Evolutionary conservation across 495 filamentous ascomycete species (phyloP), one percentile per base, ranked within the genome.

Genomic region (Cercophora scortea): DNA sequence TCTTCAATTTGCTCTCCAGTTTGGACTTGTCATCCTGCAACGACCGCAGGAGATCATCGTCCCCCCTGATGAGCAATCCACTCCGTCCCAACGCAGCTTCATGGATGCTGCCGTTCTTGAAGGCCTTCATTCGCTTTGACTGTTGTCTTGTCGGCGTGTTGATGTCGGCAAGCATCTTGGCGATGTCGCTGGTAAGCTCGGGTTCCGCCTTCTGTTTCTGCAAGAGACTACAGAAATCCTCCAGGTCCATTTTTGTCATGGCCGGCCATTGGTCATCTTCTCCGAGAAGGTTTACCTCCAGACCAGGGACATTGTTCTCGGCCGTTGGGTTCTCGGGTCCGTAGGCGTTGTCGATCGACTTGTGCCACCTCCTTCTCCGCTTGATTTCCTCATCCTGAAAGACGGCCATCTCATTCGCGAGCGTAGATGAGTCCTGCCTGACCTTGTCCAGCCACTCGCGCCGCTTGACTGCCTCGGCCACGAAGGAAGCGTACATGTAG

Each of bases 41-140:
- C 19, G 76, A 79, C 16, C 70, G 69, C 4, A 86, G 61, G 25
- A 89, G 73, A 49, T 95, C 88, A 55, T 92, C 89, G 57, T 96
- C 89, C 16, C 84, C 87, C 36, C 86, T 80, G 8, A 92, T 76
- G 35, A 95, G 66, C 18, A 96, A 75, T 9, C 90, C 91, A 51
- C 86, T 90, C 53, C 82, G 82, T 35, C 89, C 87, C 44, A 89
- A 74, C 10, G 76, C 77, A 12, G 85, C 83, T 59, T 97, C 93
- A 58, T 96, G 90, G 11, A 99, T 78, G 59, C 91, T 96, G 40
- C 93, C 94, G 58, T 90, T 89, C 61, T 96, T 97, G 77, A 99
- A 97, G 0, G 88, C 89, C 60, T 90, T 94, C 39, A 89, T 82
- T 46, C 87, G 79, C 64, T 87, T 89, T 43, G 81, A 78, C 61